Conservation (phyloP, 1,139 yeast species). For the Kurtzmaniella natalensis region DNA sequence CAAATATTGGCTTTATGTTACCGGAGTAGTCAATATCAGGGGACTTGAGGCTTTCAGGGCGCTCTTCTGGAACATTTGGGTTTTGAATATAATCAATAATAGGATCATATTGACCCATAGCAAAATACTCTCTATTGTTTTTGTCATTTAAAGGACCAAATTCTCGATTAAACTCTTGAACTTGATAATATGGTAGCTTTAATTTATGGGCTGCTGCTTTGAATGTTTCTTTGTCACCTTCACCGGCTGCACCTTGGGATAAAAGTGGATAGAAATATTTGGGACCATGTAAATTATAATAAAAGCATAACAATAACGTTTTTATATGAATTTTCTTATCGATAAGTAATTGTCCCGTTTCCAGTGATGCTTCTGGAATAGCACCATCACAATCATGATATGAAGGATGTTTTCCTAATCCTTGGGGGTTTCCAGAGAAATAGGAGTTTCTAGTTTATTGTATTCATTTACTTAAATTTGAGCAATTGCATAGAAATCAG, state of each 20-base stretch:
- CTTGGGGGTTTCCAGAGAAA: slow-evolving; percentile 20
- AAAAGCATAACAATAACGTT: slow-evolving; percentile 48
- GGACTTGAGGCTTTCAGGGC: no score
- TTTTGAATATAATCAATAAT: slow-evolving; percentile 28
- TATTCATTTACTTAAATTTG: slow-evolving; percentile 18
- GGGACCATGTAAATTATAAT: slow-evolving; percentile 55
- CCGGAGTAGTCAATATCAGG: slow-evolving; percentile 12
- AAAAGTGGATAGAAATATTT: slow-evolving; percentile 48
- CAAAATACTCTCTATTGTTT: slow-evolving; percentile 26
- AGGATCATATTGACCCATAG: slow-evolving; percentile 40
- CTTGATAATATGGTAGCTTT: slow-evolving; percentile 50
- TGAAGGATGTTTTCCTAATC: slow-evolving; percentile 14
- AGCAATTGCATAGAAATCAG: slow-evolving; percentile 29
- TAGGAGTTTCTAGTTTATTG: slow-evolving; percentile 23
- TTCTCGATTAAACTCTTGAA: slow-evolving; percentile 36
- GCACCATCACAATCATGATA: slow-evolving; percentile 53
- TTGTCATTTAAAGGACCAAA: slow-evolving; percentile 25
- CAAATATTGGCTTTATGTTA: slow-evolving; percentile 17
- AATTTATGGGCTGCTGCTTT: slow-evolving; percentile 56
- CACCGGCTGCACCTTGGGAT: slow-evolving; percentile 58
- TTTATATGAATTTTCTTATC: slow-evolving; percentile 47
- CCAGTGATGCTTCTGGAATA: slow-evolving; percentile 57
- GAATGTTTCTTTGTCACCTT: slow-evolving; percentile 63
- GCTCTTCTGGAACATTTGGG: slow-evolving; percentile 2
- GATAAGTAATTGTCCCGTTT: slow-evolving; percentile 55